Evolutionary conservation across 495 filamentous ascomycete genomes (phyloP).

Genomic region (Hypoxylon lienhwacheense): DNA sequence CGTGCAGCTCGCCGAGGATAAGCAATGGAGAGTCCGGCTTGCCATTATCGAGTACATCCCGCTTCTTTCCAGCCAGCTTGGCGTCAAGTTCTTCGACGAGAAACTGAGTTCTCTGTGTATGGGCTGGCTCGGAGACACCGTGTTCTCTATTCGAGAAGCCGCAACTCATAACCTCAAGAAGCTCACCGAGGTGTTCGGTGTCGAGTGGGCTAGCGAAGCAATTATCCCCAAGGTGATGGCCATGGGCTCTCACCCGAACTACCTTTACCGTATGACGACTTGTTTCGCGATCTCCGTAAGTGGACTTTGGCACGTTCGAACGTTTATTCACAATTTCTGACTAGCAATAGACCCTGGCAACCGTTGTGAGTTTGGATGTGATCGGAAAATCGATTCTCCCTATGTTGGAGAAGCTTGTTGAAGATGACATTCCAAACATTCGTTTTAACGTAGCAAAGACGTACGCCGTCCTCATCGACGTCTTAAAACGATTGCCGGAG

Average conservation of each 20-base stretch:
- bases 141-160: conserved; percentile 97
- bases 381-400: conserved; percentile 92
- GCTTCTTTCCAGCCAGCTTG: conserved; percentile 90
- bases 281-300: conserved; percentile 97
- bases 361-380: conserved; percentile 86
- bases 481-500: conserved; percentile 84
- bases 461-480: conserved; percentile 83
- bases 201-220: conserved; percentile 95
- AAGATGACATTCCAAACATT: conserved; percentile 96
- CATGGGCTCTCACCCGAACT: conserved; percentile 97
- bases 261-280: conserved; percentile 98
- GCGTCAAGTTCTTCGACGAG: conserved; percentile 97
- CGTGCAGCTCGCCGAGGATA: conserved; percentile 95
- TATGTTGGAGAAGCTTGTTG: conserved; percentile 89
- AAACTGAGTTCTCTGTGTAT: conserved; percentile 94
- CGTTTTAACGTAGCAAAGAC: conserved; percentile 99
- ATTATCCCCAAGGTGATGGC: conserved; percentile 98
- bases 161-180: conserved; percentile 97
- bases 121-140: conserved; percentile 98
- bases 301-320: conserved; percentile 11
- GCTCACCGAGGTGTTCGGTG: conserved; percentile 96
- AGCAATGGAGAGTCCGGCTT: conserved; percentile 97
- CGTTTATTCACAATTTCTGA: conserved; percentile 35
- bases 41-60: conserved; percentile 99
- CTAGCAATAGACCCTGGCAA: conserved; percentile 75